Base-by-base conservation (phyloP, 306 rosid species). In the Quercus rubra region DNA sequence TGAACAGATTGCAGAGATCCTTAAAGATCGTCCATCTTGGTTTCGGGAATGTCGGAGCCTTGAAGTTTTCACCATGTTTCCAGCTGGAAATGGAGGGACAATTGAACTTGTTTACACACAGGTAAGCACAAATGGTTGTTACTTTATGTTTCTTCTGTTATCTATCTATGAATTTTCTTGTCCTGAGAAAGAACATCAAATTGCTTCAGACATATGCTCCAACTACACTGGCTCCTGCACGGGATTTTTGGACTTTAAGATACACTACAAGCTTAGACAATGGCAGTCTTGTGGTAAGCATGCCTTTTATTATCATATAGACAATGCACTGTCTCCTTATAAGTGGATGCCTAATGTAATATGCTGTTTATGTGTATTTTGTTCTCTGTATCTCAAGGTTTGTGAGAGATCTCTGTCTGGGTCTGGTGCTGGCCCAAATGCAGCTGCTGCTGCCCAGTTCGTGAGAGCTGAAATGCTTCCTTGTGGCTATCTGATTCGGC, bases 381-480 rank as follows among this genome's bases (percentile, higher is more conserved):
- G 41, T 23, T 61, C 15, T 46, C 23, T 61, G 8, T 70, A 68
- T 75, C 49, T 80, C 71, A 63, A 96, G 99, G 89, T 96, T 61
- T 96, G 99, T 71, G 99, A 96, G 92, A 91, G 99, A 78, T 96
- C 99, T 55, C 87, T 96, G 77, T 93, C 99, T 55, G 98, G 98
- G 79, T 87, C 99, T 51, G 98, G 98, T 56, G 89, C 94, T 21
- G 96, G 97, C 57, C 93, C 99, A 61, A 89, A 82, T 88, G 76
- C 94, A 20, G 90, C 90, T 8, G 90, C 93, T 19, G 90, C 96
- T 75, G 82, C 92, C 71, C 98, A 93, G 85, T 96, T 85, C 82
- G 97, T 91, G 52, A 89, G 99, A 74, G 99, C 90, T 12, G 90
- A 89, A 74, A 89, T 85, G 87, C 97, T 96, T 70, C 98, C 99